phyloP scores from a whole-genome alignment of 257 asterid genomes.

The Plectranthus barbatus region DNA sequence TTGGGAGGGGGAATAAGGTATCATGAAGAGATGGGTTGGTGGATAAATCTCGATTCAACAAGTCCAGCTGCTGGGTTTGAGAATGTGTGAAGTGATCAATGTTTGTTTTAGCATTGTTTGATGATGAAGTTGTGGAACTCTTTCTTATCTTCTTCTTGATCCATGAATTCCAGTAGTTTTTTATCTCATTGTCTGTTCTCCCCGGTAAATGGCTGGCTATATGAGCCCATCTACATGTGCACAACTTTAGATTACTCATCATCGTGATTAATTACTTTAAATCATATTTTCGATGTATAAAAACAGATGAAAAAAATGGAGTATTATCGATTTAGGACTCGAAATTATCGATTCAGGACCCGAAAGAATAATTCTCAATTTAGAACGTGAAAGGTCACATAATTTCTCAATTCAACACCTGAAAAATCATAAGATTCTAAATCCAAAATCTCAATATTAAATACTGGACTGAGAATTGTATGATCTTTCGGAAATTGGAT shows the following conservation, averaged over 20 bases:
- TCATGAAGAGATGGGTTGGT: slow-evolving; percentile 17
- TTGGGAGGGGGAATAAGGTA: slow-evolving; percentile 30
- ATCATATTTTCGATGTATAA: background rate
- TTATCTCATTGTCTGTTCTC: slow-evolving; percentile 82
- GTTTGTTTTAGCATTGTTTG: slow-evolving; percentile 6
- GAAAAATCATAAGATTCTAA: no score
- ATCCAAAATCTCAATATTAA: no score
- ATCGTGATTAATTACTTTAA: no score
- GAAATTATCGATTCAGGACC: no score
- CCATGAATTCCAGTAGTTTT: slow-evolving; percentile 92
- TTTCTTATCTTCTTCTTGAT: slow-evolving; percentile 69
- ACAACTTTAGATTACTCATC: no score
- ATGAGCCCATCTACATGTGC: slow-evolving; percentile 72
- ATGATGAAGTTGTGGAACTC: slow-evolving; percentile 24
- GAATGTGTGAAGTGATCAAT: slow-evolving; percentile 14
- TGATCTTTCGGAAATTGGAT: no score
- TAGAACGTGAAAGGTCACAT: no score
- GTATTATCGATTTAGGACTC: no score
- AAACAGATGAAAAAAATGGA: no score
- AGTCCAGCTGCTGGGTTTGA: slow-evolving; percentile 28
- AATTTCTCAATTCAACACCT: no score
- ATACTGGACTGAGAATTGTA: no score
- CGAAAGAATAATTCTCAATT: no score
- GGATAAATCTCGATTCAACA: slow-evolving; percentile 23
- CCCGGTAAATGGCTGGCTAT: slow-evolving; percentile 91